A percentile compares a stretch with the other conserved stretches of the same genome.
Conservation (phyloP, 2,329 filamentous ascomycete genomes). For the Xylaria hypoxylon region DNA sequence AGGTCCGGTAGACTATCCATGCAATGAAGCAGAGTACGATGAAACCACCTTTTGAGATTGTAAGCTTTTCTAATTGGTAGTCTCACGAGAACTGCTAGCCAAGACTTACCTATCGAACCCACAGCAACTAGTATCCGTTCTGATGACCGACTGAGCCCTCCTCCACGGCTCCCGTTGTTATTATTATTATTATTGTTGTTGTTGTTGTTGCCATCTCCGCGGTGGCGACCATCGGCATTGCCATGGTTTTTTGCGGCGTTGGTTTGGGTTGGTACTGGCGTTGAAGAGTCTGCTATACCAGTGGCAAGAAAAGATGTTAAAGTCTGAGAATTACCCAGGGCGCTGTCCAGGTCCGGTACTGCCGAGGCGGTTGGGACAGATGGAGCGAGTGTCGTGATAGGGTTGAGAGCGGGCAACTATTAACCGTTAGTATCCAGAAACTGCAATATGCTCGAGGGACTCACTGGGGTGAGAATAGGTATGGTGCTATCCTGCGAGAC, state of each 20-base stretch:
- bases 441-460: not conserved
- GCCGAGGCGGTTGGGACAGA: not conserved
- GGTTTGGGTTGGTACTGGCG: conserved; percentile 12
- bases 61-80: conserved; percentile 14
- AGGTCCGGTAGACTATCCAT: conserved; percentile 59
- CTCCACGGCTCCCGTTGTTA: not conserved
- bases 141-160: conserved; percentile 23
- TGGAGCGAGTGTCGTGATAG: not conserved
- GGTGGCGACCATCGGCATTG: not conserved
- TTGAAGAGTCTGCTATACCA: conserved; percentile 11
- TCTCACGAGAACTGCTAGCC: not conserved
- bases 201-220: not conserved
- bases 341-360: not conserved
- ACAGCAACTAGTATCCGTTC: conserved; percentile 51
- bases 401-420: conserved; percentile 9
- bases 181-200: conserved; percentile 24
- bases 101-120: conserved; percentile 51
- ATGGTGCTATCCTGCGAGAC: not conserved
- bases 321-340: not conserved
- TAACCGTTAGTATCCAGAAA: conserved; percentile 9
- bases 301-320: not conserved
- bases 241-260: not conserved
- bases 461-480: not conserved
- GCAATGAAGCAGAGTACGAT: conserved; percentile 58
- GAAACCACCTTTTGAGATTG: conserved; percentile 54